These are phyloP conservation scores for Acer negundo DNA, from an alignment of 345 rosid species.

Conservation along the genomic window DNA sequence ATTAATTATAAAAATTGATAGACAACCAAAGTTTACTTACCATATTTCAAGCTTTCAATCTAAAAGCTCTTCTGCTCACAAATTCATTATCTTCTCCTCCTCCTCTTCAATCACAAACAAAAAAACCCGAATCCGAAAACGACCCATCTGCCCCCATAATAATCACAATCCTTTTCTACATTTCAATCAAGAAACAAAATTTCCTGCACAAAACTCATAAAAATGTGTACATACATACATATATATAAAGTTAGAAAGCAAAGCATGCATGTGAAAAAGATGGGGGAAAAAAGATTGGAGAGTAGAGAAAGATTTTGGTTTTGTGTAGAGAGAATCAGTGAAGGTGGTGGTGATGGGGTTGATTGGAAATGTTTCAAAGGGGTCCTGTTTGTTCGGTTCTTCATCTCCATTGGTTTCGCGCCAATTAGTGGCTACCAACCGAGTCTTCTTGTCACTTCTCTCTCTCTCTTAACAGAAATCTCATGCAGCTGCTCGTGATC, in stretches of 20 bases:
- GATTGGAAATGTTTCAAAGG: conserved; percentile 45
- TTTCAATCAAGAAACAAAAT: conserved; percentile 8
- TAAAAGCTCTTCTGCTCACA: conserved; percentile 23
- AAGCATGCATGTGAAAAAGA: conserved; percentile 5
- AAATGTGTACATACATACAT: conserved; percentile 5
- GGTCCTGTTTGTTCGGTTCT: conserved; percentile 56
- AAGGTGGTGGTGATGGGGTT: conserved; percentile 7
- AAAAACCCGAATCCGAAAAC: neutral
- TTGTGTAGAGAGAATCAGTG: conserved; percentile 26
- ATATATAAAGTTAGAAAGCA: conserved; percentile 12
- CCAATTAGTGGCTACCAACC: conserved; percentile 78
- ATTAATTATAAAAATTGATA: neutral
- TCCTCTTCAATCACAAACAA: neutral
- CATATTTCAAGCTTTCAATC: conserved; percentile 41
- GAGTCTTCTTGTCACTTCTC: conserved; percentile 24
- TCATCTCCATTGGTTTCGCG: conserved; percentile 64
- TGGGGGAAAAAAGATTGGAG: neutral
- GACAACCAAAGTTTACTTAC: conserved; percentile 32
- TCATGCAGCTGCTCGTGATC: neutral
- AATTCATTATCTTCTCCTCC: neutral
- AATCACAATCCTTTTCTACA: conserved; percentile 2
- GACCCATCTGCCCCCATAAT: conserved; percentile 18
- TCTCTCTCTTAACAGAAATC: conserved; percentile 7
- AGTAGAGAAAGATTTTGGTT: neutral
- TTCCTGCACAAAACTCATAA: conserved; percentile 7